A percentile compares a stretch with the other conserved stretches of the same genome.
Conservation (phyloP, 257 asterid species). For the Nicotiana tomentosiformis region DNA sequence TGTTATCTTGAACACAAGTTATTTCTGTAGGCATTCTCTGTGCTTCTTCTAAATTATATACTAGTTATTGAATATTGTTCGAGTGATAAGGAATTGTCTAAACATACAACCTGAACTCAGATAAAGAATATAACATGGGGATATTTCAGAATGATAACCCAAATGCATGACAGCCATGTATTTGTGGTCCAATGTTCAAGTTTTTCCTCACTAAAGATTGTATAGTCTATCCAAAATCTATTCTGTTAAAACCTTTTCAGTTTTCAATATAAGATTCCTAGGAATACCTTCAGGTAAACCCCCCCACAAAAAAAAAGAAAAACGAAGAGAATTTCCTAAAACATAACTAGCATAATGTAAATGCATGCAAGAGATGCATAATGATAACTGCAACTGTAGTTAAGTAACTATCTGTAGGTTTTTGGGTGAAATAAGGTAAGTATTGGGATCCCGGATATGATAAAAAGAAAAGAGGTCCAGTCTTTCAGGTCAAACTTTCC, state of each 20-base stretch:
- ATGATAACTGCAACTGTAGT: not conserved
- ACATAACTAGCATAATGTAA: not conserved
- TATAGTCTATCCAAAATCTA: not conserved
- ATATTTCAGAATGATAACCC: not conserved
- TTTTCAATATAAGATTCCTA: not conserved
- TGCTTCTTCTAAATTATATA: not conserved
- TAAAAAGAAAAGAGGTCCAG: not conserved
- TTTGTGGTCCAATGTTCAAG: not conserved
- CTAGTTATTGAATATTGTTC: not conserved
- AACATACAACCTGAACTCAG: slow-evolving; percentile 1
- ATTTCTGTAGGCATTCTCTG: not conserved
- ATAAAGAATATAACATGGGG: not conserved
- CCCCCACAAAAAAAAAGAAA: not conserved
- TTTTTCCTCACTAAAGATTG: not conserved
- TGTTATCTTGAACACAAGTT: not conserved
- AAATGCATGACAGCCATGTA: not conserved
- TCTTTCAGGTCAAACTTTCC: not conserved
- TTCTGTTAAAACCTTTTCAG: not conserved
- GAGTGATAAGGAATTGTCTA: not conserved
- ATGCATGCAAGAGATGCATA: not conserved
- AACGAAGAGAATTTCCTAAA: not conserved
- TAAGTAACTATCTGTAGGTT: not conserved
- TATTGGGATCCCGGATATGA: not conserved
- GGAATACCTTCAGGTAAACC: not conserved
- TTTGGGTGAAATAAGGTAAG: not conserved